Evolutionary conservation across 2,329 filamentous ascomycete species (phyloP).

Genomic region (Fusarium sp.): DNA sequence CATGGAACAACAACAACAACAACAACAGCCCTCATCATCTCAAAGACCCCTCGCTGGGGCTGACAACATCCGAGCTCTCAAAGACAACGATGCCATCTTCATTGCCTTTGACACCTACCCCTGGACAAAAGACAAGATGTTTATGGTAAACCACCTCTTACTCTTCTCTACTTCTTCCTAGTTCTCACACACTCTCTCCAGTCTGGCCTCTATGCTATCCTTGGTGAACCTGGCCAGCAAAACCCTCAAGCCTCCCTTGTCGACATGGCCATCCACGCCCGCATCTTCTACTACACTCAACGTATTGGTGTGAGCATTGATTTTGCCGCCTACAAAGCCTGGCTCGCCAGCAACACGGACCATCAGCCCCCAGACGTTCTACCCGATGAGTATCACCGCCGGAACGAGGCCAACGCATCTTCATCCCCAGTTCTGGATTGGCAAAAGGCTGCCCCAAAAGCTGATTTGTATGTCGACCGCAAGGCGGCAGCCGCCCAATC

Average conservation of each 20-base stretch:
- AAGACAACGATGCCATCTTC: conserved; percentile 64
- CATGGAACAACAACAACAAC: conserved; percentile 30
- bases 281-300: conserved; percentile 76
- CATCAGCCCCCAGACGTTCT: conserved; percentile 56
- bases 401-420: conserved; percentile 20
- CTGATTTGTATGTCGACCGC: conserved; percentile 63
- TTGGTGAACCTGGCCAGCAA: conserved; percentile 66
- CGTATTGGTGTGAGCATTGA: conserved; percentile 70
- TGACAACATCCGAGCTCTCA: conserved; percentile 58
- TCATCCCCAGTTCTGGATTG: conserved; percentile 55
- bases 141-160: conserved; percentile 67
- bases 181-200: conserved; percentile 44
- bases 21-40: conserved; percentile 30
- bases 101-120: conserved; percentile 76
- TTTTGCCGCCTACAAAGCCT: conserved; percentile 77
- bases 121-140: conserved; percentile 78
- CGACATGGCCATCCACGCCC: conserved; percentile 76
- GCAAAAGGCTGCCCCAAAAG: conserved; percentile 66
- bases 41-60: conserved; percentile 49
- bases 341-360: conserved; percentile 63
- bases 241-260: conserved; percentile 65
- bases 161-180: neutral
- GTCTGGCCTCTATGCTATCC: conserved; percentile 75
- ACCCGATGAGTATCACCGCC: conserved; percentile 52
- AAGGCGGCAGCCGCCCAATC: conserved; percentile 44